phyloP scores from a whole-genome alignment of 495 filamentous ascomycete species.

The Podospora pseudopauciseta region DNA sequence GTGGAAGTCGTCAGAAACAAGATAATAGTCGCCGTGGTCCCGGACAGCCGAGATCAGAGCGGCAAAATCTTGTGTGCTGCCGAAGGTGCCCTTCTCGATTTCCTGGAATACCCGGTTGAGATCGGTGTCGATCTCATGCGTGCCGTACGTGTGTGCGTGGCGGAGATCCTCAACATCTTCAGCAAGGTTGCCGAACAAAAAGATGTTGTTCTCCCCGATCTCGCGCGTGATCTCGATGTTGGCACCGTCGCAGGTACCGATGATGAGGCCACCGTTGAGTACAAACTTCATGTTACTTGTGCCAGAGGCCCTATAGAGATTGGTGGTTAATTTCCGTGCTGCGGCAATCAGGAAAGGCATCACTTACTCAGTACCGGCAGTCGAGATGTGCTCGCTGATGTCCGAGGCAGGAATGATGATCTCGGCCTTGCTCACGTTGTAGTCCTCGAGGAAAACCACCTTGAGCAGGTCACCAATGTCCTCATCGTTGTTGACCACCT shows the following conservation, averaged over 20 bases:
- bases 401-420: constrained; percentile 93
- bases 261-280: constrained; percentile 92
- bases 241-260: constrained; percentile 95
- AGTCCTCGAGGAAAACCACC: constrained; percentile 95
- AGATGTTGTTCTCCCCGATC: constrained; percentile 93
- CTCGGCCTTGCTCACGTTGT: constrained; percentile 99
- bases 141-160: constrained; percentile 79
- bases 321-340: neutral
- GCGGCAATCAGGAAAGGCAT: neutral
- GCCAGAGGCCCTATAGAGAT: constrained; percentile 40
- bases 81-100: constrained; percentile 75
- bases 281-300: constrained; percentile 98
- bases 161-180: constrained; percentile 97
- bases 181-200: constrained; percentile 94
- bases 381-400: constrained; percentile 97
- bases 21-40: constrained; percentile 94
- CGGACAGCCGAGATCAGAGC: constrained; percentile 77
- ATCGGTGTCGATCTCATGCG: constrained; percentile 69
- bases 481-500: constrained; percentile 86
- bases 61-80: constrained; percentile 68
- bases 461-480: constrained; percentile 93
- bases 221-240: constrained; percentile 99
- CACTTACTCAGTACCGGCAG: constrained; percentile 75
- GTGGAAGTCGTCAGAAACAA: constrained; percentile 95
- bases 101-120: constrained; percentile 77